Evolutionary conservation across 148 eudicot genomes (phyloP).

Genomic region (Cornus suecica): DNA sequence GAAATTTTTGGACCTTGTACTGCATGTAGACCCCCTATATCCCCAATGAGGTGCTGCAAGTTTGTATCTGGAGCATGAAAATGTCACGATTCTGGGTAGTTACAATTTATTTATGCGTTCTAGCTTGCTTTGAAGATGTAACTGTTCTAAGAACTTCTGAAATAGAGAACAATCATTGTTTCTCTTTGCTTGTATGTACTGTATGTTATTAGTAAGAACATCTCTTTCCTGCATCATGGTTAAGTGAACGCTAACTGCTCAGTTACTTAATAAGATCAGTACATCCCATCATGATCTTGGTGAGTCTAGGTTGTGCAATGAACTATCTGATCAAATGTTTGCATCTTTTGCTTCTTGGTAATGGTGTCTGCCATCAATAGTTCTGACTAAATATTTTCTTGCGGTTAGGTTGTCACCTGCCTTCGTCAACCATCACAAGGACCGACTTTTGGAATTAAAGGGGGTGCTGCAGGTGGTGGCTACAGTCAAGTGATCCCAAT

Average conservation of each 20-base stretch:
- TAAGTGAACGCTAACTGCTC: background rate
- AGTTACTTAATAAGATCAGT: background rate
- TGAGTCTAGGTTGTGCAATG: background rate
- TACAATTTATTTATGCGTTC: too few species aligned
- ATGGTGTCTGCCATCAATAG: background rate
- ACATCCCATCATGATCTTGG: too few species aligned
- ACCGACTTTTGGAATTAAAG: slow-evolving; percentile 98
- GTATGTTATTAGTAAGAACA: background rate
- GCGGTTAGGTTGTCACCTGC: slow-evolving; percentile 80
- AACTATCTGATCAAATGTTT: background rate
- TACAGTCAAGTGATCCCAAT: slow-evolving; percentile 99
- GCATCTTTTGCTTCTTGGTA: background rate
- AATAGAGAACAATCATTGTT: background rate
- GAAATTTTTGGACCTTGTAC: background rate
- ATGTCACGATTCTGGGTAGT: background rate
- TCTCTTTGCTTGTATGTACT: background rate
- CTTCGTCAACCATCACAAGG: slow-evolving; percentile 99
- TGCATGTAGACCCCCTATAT: too few species aligned
- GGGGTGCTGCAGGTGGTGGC: slow-evolving; percentile 99
- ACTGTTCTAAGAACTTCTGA: background rate
- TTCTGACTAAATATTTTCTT: slow-evolving; percentile 3
- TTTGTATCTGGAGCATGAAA: background rate
- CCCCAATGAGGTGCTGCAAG: background rate
- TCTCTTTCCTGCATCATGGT: background rate
- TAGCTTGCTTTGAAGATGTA: too few species aligned